Conservation (phyloP, 257 asterid species). For the Solanum peruvianum region DNA sequence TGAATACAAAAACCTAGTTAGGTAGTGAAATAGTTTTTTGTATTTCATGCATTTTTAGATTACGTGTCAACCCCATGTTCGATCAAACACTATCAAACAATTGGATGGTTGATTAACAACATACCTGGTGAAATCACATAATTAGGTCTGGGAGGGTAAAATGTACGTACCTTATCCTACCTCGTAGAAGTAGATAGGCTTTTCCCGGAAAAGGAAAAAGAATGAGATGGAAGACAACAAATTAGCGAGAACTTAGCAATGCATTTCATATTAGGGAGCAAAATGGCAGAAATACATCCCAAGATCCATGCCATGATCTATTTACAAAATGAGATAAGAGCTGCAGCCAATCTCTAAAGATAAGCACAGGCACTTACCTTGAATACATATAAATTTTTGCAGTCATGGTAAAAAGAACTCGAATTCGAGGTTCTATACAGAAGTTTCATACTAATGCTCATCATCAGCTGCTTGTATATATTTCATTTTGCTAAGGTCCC, state of each 20-base stretch:
- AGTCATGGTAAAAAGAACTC: background rate
- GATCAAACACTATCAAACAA: background rate
- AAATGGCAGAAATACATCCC: background rate
- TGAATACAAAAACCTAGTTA: background rate
- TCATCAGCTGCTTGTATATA: background rate
- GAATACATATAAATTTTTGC: background rate
- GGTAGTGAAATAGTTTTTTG: background rate
- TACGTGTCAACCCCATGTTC: background rate
- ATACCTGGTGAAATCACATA: background rate
- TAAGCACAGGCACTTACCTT: background rate
- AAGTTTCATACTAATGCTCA: background rate
- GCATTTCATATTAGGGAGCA: background rate
- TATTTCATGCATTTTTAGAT: background rate
- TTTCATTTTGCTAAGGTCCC: background rate
- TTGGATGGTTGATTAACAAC: background rate
- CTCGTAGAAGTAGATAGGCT: background rate
- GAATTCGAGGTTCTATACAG: background rate
- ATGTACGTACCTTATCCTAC: too few relatives aligned
- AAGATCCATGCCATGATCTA: background rate
- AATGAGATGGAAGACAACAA: background rate
- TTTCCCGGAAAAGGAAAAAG: too few relatives aligned
- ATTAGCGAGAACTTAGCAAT: background rate
- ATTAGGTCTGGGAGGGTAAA: background rate
- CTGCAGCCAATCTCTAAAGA: background rate
- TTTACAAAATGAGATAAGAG: background rate